Evolutionary conservation across 495 filamentous ascomycete species (phyloP).

Genomic region (Neurospora hispaniola): DNA sequence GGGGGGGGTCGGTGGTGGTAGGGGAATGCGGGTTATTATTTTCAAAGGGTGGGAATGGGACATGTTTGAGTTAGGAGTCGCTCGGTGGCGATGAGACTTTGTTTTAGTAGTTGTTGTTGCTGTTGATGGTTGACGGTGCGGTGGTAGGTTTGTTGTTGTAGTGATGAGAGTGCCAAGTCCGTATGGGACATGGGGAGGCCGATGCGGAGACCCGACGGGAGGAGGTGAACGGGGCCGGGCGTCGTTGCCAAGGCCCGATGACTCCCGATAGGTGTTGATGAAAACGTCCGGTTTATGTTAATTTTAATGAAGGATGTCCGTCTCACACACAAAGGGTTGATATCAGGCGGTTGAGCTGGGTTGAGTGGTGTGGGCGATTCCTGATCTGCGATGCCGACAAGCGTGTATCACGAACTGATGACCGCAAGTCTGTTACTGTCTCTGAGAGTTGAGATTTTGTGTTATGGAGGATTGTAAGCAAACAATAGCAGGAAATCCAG

Average conservation of each 20-base stretch:
- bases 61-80: neutral
- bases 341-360: neutral
- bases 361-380: neutral
- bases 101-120: neutral
- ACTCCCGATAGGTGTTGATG: neutral
- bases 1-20: conserved; percentile 20
- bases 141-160: neutral
- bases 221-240: neutral
- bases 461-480: neutral
- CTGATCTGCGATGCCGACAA: neutral
- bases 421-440: neutral
- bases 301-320: neutral
- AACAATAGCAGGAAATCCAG: neutral
- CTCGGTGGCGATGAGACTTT: neutral
- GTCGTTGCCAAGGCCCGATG: neutral
- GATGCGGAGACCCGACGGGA: neutral
- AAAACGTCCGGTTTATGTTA: neutral
- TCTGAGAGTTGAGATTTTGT: neutral
- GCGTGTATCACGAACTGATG: neutral
- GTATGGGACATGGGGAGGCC: neutral
- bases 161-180: neutral
- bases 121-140: neutral
- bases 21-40: conserved; percentile 25
- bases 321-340: neutral
- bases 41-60: conserved; percentile 9